Conservation (phyloP, 495 filamentous ascomycete species). For the Trichocladium uniseriatum region DNA sequence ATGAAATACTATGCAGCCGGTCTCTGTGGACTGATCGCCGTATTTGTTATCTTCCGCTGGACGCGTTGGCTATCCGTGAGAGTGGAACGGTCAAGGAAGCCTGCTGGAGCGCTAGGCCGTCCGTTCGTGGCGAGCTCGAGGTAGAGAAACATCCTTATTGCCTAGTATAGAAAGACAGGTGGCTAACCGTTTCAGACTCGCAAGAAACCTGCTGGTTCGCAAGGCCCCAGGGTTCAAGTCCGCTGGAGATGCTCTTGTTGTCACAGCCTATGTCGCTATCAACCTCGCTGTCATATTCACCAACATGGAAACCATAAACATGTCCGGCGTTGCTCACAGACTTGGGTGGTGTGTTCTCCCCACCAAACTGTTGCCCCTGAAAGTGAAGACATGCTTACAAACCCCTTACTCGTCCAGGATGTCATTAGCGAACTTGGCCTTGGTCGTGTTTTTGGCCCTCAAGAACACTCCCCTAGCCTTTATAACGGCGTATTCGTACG, state of each 20-base stretch:
- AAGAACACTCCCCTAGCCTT: conserved; percentile 52
- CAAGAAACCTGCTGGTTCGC: conserved; percentile 36
- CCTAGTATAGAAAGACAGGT: too few relatives aligned
- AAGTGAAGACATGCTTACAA: not conserved
- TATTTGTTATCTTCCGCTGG: conserved; percentile 45
- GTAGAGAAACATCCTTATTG: conserved; percentile 8
- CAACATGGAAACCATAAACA: conserved; percentile 30
- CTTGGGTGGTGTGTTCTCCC: conserved; percentile 41
- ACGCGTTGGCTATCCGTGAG: conserved; percentile 25
- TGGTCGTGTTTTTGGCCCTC: conserved; percentile 50
- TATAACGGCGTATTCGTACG: conserved; percentile 50
- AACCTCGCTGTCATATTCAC: conserved; percentile 44
- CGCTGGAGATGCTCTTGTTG: conserved; percentile 41
- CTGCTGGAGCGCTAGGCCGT: conserved; percentile 8
- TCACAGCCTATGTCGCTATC: conserved; percentile 40
- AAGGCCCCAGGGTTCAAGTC: conserved; percentile 44
- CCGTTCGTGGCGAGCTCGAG: conserved; percentile 23
- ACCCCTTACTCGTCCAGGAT: conserved; percentile 37
- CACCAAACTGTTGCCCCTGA: conserved; percentile 1
- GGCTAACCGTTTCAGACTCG: conserved; percentile 18
- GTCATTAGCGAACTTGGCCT: conserved; percentile 41
- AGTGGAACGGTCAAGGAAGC: conserved; percentile 14
- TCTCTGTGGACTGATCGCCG: conserved; percentile 38
- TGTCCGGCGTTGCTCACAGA: conserved; percentile 28
- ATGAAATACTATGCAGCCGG: conserved; percentile 37